Evolutionary conservation across 1,284 basidiomycete genomes (phyloP).

Genomic region (Sparassis latifolia): DNA sequence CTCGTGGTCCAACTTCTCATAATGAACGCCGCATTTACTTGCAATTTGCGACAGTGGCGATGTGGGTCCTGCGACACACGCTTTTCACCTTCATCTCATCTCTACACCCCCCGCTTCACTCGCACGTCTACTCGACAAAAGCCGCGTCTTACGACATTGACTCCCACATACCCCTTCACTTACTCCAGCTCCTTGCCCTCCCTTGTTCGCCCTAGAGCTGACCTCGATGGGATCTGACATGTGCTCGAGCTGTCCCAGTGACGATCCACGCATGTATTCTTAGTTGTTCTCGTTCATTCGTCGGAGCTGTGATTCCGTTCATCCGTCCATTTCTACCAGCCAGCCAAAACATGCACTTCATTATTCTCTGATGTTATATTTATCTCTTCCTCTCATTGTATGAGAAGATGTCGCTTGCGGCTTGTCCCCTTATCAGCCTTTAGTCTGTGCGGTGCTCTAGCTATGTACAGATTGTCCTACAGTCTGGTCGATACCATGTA

Average conservation of each 20-base stretch:
- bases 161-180: neutral
- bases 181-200: neutral
- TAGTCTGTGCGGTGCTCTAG: too few relatives aligned
- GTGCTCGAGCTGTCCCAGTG: neutral
- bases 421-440: too few relatives aligned
- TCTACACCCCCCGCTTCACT: neutral
- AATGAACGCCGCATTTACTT: neutral
- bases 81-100: too few relatives aligned
- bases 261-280: neutral
- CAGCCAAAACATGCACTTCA: too few relatives aligned
- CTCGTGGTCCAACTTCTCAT: constrained; percentile 65
- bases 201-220: too few relatives aligned
- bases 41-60: neutral
- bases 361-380: neutral
- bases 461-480: too few relatives aligned
- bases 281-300: too few relatives aligned
- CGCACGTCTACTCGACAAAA: neutral
- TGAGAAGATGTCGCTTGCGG: neutral
- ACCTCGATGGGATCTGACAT: neutral
- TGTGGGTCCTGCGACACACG: too few relatives aligned
- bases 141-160: neutral
- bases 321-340: neutral
- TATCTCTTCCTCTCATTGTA: neutral
- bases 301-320: neutral
- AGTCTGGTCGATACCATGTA: too few relatives aligned